These are phyloP conservation scores for Fraxinus pennsylvanica DNA, from an alignment of 257 asterid species.

Conservation along the genomic window DNA sequence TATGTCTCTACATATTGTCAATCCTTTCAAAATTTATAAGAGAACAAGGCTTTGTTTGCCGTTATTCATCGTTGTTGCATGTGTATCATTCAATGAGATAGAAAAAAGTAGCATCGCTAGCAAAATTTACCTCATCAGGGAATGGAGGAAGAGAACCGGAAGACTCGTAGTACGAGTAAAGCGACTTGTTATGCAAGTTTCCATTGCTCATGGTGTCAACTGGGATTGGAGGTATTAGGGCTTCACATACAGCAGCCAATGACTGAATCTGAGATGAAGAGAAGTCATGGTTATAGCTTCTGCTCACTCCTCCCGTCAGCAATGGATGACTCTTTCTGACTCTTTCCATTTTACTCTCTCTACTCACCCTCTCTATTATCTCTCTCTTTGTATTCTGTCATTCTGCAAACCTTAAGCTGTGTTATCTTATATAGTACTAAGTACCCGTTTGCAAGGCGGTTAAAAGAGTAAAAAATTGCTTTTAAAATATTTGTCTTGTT, in stretches of 20 bases:
- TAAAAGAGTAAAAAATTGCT: too few relatives aligned
- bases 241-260: constrained; percentile 59
- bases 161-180: constrained; percentile 36
- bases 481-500: too few relatives aligned
- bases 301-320: constrained; percentile 44
- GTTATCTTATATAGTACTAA: not conserved
- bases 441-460: too few relatives aligned
- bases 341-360: constrained; percentile 25
- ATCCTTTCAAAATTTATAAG: not conserved
- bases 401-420: not conserved
- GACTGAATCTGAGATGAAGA: constrained; percentile 72
- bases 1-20: too few relatives aligned
- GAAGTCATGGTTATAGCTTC: constrained; percentile 70
- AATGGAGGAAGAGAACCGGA: constrained; percentile 42
- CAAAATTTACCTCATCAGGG: constrained; percentile 55
- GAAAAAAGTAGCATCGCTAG: not conserved
- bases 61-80: too few relatives aligned
- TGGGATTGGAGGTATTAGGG: constrained; percentile 70
- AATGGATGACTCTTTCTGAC: constrained; percentile 33
- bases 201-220: constrained; percentile 7
- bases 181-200: constrained; percentile 28
- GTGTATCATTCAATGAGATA: too few relatives aligned
- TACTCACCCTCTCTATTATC: not conserved
- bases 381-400: not conserved
- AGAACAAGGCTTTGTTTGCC: not conserved